Evolutionary conservation across 345 rosid genomes (phyloP).

Genomic region (Pugionium cornutum): DNA sequence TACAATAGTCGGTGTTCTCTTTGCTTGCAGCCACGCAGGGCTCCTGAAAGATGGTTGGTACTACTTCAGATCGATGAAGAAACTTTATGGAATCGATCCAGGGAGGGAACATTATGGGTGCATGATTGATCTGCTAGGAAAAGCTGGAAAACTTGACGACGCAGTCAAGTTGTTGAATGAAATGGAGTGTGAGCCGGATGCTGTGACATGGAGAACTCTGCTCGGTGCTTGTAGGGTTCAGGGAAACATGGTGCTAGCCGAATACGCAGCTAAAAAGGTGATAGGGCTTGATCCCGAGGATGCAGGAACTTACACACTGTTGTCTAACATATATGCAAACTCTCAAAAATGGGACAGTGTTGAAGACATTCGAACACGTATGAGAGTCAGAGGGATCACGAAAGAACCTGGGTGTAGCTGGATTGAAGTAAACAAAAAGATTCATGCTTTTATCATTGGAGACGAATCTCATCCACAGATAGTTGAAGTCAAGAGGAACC

Average conservation of each 20-base stretch:
- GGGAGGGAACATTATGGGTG: conserved; percentile 74
- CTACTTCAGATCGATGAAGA: conserved; percentile 63
- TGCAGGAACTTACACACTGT: conserved; percentile 57
- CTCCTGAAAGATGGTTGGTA: conserved; percentile 60
- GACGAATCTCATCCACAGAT: conserved; percentile 63
- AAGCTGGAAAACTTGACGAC: not conserved
- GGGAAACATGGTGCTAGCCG: not conserved
- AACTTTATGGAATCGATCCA: conserved; percentile 59
- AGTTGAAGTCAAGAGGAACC: conserved; percentile 42
- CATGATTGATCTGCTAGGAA: conserved; percentile 74
- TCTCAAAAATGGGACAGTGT: conserved; percentile 49
- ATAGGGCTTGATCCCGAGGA: not conserved
- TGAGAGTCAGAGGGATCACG: conserved; percentile 53
- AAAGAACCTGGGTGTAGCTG: conserved; percentile 81
- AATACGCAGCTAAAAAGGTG: not conserved
- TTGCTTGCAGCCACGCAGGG: conserved; percentile 81
- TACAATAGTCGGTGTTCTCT: conserved; percentile 61
- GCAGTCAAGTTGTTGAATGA: not conserved
- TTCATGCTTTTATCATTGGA: conserved; percentile 64
- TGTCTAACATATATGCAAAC: conserved; percentile 76
- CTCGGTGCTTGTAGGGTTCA: not conserved
- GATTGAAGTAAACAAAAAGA: conserved; percentile 65
- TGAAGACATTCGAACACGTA: conserved; percentile 47
- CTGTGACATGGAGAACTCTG: conserved; percentile 30
- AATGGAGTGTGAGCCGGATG: conserved; percentile 7